A percentile compares a stretch with the other conserved stretches of the same genome.
Evolutionary conservation across 2,329 filamentous ascomycete genomes (phyloP).

Genomic region (Xylaria sp.): DNA sequence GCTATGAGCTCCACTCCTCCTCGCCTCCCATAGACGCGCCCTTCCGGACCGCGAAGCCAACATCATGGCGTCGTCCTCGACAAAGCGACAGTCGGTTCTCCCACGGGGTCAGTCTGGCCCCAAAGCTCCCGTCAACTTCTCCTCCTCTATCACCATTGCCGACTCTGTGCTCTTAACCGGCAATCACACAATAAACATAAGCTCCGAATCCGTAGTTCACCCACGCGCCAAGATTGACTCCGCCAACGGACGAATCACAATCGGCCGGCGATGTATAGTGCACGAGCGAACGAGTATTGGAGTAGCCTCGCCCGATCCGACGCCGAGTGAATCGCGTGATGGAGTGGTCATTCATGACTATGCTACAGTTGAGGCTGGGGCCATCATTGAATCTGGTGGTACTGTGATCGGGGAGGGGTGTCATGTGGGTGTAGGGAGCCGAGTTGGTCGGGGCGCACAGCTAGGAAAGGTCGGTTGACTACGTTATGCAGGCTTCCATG

Average conservation of each 20-base stretch:
- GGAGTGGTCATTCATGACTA: slow-evolving; percentile 66
- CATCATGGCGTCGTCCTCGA: slow-evolving; percentile 49
- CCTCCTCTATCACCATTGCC: slow-evolving; percentile 64
- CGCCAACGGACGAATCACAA: slow-evolving; percentile 75
- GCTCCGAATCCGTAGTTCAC: slow-evolving; percentile 81
- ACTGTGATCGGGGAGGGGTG: slow-evolving; percentile 67
- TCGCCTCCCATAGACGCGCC: neutral
- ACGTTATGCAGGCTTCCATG: neutral
- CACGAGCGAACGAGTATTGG: slow-evolving; percentile 71
- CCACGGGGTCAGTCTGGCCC: slow-evolving; percentile 60
- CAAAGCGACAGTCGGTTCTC: slow-evolving; percentile 62
- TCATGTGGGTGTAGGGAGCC: slow-evolving; percentile 63
- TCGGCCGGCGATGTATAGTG: slow-evolving; percentile 82
- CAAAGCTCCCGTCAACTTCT: slow-evolving; percentile 66
- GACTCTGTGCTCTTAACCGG: slow-evolving; percentile 70
- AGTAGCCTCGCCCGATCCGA: slow-evolving; percentile 44
- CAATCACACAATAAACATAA: slow-evolving; percentile 77
- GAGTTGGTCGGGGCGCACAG: slow-evolving; percentile 63
- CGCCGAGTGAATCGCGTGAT: slow-evolving; percentile 42
- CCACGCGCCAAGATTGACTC: slow-evolving; percentile 82
- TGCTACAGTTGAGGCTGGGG: slow-evolving; percentile 65
- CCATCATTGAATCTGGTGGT: slow-evolving; percentile 65
- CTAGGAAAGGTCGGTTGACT: slow-evolving; percentile 61
- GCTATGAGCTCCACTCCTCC: slow-evolving; percentile 21
- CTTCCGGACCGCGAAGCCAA: neutral